phyloP scores from a whole-genome alignment of 148 eudicot genomes.

The Pharnaceum exiguum region DNA sequence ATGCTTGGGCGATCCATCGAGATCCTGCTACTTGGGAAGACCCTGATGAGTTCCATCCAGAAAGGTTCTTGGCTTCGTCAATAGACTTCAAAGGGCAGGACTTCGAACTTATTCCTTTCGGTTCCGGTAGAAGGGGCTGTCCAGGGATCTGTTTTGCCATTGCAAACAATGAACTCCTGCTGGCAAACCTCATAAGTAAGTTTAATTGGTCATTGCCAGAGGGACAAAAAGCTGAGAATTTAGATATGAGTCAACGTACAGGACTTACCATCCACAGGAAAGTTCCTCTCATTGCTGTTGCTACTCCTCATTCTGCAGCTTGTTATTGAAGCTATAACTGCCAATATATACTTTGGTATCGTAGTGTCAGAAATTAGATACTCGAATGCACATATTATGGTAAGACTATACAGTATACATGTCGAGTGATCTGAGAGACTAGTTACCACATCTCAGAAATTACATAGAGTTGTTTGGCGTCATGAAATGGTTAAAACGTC shows the following conservation, averaged over 20 bases:
- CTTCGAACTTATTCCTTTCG: slow-evolving; percentile 61
- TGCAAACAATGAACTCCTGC: slow-evolving; percentile 33
- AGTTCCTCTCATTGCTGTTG: slow-evolving; percentile 32
- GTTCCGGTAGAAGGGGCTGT: slow-evolving; percentile 66
- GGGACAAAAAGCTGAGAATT: slow-evolving; percentile 20
- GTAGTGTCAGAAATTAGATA: neutral
- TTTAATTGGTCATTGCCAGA: slow-evolving; percentile 50
- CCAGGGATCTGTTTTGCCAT: slow-evolving; percentile 45
- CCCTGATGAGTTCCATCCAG: slow-evolving; percentile 53
- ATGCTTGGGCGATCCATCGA: slow-evolving; percentile 63
- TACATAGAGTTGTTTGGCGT: too few relatives aligned
- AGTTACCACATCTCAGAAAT: neutral
- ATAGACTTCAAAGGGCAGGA: slow-evolving; percentile 49
- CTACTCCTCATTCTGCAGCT: slow-evolving; percentile 19
- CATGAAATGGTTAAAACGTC: too few relatives aligned
- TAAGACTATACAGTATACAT: too few relatives aligned
- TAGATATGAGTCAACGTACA: slow-evolving; percentile 34
- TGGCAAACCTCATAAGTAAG: slow-evolving; percentile 45
- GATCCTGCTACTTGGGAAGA: slow-evolving; percentile 53
- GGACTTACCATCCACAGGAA: slow-evolving; percentile 32
- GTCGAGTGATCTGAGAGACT: too few relatives aligned
- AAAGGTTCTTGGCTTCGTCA: slow-evolving; percentile 43
- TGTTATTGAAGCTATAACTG: neutral
- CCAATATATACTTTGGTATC: neutral
- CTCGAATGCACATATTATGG: too few relatives aligned